Base-by-base conservation (phyloP, 2,329 filamentous ascomycete genomes). In the Colletotrichum sp. region DNA sequence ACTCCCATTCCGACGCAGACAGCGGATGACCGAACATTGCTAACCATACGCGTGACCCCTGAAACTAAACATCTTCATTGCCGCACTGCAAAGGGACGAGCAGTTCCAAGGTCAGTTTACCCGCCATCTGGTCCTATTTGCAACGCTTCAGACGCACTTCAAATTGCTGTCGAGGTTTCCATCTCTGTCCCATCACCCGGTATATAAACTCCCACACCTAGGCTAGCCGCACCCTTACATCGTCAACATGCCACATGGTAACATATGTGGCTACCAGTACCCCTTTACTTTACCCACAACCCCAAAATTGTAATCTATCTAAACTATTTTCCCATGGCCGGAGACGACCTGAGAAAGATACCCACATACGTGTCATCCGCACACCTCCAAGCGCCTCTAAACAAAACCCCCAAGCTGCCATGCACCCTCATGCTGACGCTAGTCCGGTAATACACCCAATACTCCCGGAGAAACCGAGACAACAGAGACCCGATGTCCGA, bases 31-130 rank as follows among this genome's bases (percentile, higher is more conserved):
- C 10, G 2, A 21, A n/a, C 44, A 6, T 49, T 49, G 18, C 8
- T 10, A 39, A 39, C 6, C 6, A 4, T 49, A 9, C 18, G 0
- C 2, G 9, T 21, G 3, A 21, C 39, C 39, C 18, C 0, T 49
- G 39, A 49, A 18, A n/a, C 4, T n/a, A 7, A 5, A n/a, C 9
- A 49, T n/a, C 9, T 12, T 4, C 18, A 4, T n/a, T n/a, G 6
- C 18, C 18, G 4, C 0, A 0, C 3, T 3, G 18, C 1, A 12
- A 49, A 49, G 1, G 3, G 3, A n/a, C 3, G 39, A 1, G 18
- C 44, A 49, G 18, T n/a, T 49, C 39, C 16, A 18, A 44, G 8
- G 16, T 18, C 36, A 18, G 5, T 18, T 0, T 1, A 39, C 36
- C 2, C 3, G 2, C 0, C 8, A 18, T 18, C 8, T 18, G 36